Base-by-base conservation (phyloP, 352 stramenopile genomes). In the Achlya hypogyna region DNA sequence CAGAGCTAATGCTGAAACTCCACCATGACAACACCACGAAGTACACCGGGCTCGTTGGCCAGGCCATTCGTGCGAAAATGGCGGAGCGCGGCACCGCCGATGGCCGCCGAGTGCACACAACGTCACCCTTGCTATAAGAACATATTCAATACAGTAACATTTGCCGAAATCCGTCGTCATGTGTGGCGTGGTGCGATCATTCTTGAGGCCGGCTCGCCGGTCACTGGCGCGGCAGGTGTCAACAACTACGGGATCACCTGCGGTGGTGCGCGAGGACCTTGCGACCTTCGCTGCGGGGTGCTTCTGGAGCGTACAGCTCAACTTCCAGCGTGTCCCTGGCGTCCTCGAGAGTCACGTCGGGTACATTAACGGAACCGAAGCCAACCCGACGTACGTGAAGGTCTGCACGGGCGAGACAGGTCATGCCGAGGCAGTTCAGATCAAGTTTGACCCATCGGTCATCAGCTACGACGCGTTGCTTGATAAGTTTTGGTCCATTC, bases 271-370 rank as follows among this genome's bases (percentile, higher is more conserved):
- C 38, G 35, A 60, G 18, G 35, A 75, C 47, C 20, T 94, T 25
- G 93, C 93, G 22, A 98, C 95, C 9, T 98, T 99, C 78, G 96
- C 93, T 0, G 90, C 91, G 42, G 96, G 96, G 25, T 99, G 96
- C 77, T 99, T 99, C 76, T 99, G 96, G 96, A 93, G 95, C 53
- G 80, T 98, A n/a, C 92, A 99, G 78, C 73, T 98, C 32, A 91
- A 88, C 14, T 98, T 98, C 75, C 92, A 98, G 78, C 85, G 96
- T 52, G 73, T 98, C 25, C 79, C 80, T 5, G 96, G 96, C 40
- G 90, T 99, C 25, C 71, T 91, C 5, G 76, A 88, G 53, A 99
- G 96, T 18, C 74, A 81, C 0, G 96, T 98, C 4, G 87, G 87
- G 51, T 96, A 96, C 71, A 75, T 77, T 8, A 86, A 93, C 62